Base-by-base conservation (phyloP, 2,329 filamentous ascomycete genomes). In the Biscogniauxia sp. region DNA sequence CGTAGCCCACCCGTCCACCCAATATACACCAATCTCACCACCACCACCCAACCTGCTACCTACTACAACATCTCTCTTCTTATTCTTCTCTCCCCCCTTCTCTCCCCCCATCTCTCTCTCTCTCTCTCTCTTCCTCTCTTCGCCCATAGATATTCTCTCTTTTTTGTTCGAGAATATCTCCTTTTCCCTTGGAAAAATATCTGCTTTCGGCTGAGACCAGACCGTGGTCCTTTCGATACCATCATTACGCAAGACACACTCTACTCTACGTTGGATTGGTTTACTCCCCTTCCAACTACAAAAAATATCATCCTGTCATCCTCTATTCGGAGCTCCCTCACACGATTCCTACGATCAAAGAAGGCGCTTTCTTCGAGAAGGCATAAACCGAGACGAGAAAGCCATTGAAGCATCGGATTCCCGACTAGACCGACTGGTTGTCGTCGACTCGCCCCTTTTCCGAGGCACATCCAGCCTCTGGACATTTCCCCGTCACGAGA, bases 401-500 rank as follows among this genome's bases (percentile, higher is more conserved):
- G 50, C 50, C 8, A 51, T 20, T 45, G 17, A 45, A 45, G 37
- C 37, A 45, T 45, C 37, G 37, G 11, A 45, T 17, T 45, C 37
- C 15, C 11, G 37, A 45, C 37, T n/a, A 2, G 37, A 45, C 37
- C n/a, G 37, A 45, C 37, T 45, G 11, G 37, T 41, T 11, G 37
- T 17, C 15, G 37, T 17, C 37, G 37, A 45, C 37, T 45, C 52
- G 49, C 51, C 59, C 59, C 55, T 61, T 59, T 58, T 56, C n/a
- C 37, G 58, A 63, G 61, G 61, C 62, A 61, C 20, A 55, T 19
- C 56, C n/a, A 51, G 54, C 56, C 57, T 61, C 57, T 41, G 32
- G 51, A 59, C 20, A 61, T 55, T 66, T 55, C 59, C 58, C 65
- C 63, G 64, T 67, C 60, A 45, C 37, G 11, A 45, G 37, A 45